A percentile compares a stretch with the other conserved stretches of the same genome.
Evolutionary conservation across 1,284 basidiomycete genomes (phyloP).

Genomic region (Cystobasidiaceae sp.): DNA sequence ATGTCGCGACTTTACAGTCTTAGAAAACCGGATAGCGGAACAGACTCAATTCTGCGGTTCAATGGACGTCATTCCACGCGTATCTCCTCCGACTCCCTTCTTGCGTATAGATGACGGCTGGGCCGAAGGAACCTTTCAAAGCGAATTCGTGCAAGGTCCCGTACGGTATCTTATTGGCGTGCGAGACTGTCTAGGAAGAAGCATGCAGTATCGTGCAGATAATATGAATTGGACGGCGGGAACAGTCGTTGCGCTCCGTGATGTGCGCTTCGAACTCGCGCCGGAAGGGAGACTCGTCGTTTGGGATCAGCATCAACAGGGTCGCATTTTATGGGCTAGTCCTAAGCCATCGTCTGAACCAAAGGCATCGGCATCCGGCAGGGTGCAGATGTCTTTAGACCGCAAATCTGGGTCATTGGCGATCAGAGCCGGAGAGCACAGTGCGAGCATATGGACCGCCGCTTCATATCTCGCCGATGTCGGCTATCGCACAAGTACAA

Average conservation of each 20-base stretch:
- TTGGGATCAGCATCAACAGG: constrained; percentile 15
- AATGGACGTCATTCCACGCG: constrained; percentile 30
- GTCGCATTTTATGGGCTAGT: constrained; percentile 19
- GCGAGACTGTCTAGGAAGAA: constrained; percentile 36
- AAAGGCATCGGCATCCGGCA: no score
- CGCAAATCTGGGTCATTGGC: not conserved
- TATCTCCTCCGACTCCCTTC: constrained; percentile 39
- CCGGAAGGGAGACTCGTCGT: constrained; percentile 35
- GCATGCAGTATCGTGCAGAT: constrained; percentile 33
- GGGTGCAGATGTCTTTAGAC: no score
- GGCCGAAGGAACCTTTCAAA: constrained; percentile 35
- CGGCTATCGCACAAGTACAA: constrained; percentile 5
- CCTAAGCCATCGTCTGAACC: no score
- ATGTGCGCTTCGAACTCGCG: constrained; percentile 35
- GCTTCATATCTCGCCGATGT: not conserved
- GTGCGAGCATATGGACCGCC: constrained; percentile 20
- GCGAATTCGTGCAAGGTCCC: constrained; percentile 40
- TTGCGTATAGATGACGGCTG: constrained; percentile 36
- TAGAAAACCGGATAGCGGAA: constrained; percentile 36
- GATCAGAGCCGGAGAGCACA: not conserved
- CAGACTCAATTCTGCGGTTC: constrained; percentile 37
- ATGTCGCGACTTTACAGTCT: constrained; percentile 35
- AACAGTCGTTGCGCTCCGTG: constrained; percentile 2
- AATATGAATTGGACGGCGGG: constrained; percentile 28
- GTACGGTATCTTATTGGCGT: constrained; percentile 41